A percentile compares a stretch with the other conserved stretches of the same genome.
phyloP scores from a whole-genome alignment of 164 flowering plant species.

The Magnolia kwangsiensis region DNA sequence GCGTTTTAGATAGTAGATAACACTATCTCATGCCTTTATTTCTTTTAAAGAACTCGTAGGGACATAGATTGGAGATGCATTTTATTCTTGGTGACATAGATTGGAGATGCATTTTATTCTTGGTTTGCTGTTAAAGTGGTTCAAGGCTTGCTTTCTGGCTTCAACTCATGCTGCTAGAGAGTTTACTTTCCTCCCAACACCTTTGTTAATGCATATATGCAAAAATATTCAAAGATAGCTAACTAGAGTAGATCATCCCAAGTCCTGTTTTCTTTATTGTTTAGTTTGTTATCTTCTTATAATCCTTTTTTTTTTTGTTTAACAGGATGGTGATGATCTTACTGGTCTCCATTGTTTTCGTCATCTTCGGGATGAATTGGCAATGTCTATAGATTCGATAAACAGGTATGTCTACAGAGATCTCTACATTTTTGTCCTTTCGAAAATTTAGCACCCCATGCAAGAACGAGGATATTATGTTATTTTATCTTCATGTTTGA shows the following conservation, averaged over 20 bases:
- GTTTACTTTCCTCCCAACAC: too few relatives aligned
- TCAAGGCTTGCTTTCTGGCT: too few relatives aligned
- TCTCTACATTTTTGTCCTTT: background rate
- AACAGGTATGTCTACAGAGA: conserved; percentile 55
- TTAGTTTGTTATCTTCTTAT: background rate
- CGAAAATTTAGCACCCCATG: background rate
- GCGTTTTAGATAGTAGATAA: too few relatives aligned
- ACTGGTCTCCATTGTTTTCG: conserved; percentile 95
- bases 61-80: too few relatives aligned
- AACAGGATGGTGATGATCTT: conserved; percentile 87
- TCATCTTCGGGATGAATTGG: conserved; percentile 83
- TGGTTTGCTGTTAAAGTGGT: too few relatives aligned
- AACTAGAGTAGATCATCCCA: background rate
- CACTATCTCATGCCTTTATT: too few relatives aligned
- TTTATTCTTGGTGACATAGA: too few relatives aligned
- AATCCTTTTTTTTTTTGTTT: background rate
- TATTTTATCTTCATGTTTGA: too few relatives aligned
- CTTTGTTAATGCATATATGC: background rate
- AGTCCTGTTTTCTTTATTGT: background rate
- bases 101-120: too few relatives aligned
- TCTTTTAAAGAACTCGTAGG: too few relatives aligned
- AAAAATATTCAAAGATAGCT: background rate
- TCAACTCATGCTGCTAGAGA: too few relatives aligned
- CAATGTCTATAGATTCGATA: conserved; percentile 67
- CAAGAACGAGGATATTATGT: too few relatives aligned